These are phyloP conservation scores for Canariomyces notabilis DNA, from an alignment of 2,329 filamentous ascomycete species.

Conservation along the genomic window DNA sequence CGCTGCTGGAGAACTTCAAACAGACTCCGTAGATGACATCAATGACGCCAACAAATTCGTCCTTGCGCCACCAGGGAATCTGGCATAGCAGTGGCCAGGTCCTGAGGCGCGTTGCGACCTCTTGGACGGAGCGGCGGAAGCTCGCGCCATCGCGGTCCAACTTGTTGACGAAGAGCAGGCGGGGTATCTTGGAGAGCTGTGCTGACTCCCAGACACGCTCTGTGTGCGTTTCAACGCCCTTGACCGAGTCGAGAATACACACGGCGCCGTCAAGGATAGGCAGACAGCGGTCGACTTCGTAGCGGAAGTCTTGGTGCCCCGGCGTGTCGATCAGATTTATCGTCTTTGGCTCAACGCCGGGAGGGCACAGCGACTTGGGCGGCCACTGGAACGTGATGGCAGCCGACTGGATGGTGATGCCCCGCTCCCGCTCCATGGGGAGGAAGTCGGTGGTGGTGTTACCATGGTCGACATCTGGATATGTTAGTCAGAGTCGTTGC, in stretches of 20 bases:
- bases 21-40: constrained; percentile 74
- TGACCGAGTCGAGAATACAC: constrained; percentile 35
- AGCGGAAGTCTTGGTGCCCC: constrained; percentile 94
- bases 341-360: constrained; percentile 50
- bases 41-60: constrained; percentile 74
- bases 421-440: constrained; percentile 82
- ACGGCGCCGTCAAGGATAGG: constrained; percentile 33
- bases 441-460: constrained; percentile 97
- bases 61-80: constrained; percentile 88
- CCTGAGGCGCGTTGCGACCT: constrained; percentile 73
- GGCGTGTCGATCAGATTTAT: constrained; percentile 95
- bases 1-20: constrained; percentile 61
- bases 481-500: too few relatives aligned
- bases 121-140: constrained; percentile 79
- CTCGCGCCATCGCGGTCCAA: constrained; percentile 76
- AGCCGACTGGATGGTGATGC: constrained; percentile 96
- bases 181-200: constrained; percentile 76
- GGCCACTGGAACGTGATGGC: constrained; percentile 96
- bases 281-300: constrained; percentile 88
- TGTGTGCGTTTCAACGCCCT: constrained; percentile 83
- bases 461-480: constrained; percentile 90
- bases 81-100: constrained; percentile 90
- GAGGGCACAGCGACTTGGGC: constrained; percentile 35
- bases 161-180: constrained; percentile 79
- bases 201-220: constrained; percentile 95